Percentiles rank a stretch among this genome's conserved stretches.
phyloP scores from a whole-genome alignment of 2,329 filamentous ascomycete species.

The Ophiostoma fasciatum region DNA sequence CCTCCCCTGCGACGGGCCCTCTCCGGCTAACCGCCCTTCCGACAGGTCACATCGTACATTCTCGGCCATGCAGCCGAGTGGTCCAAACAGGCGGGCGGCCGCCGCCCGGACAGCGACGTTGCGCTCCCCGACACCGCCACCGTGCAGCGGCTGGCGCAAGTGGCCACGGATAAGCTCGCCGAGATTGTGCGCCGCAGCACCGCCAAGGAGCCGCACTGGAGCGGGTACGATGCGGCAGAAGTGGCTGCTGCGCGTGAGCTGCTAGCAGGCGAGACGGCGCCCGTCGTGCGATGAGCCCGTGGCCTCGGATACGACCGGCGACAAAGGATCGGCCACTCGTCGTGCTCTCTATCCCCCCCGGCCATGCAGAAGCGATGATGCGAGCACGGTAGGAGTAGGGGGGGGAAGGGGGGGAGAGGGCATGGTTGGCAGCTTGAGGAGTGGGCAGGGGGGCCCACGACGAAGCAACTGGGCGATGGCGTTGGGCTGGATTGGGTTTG shows the following conservation, averaged over 20 bases:
- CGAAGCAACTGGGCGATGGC: slow-evolving; percentile 1
- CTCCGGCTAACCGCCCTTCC: background rate
- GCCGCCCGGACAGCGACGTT: slow-evolving; percentile 38
- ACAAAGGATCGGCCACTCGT: too few relatives aligned
- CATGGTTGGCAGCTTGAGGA: too few relatives aligned
- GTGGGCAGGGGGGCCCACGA: background rate
- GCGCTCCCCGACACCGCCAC: slow-evolving; percentile 40
- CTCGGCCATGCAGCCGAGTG: slow-evolving; percentile 27
- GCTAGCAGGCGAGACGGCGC: slow-evolving; percentile 36
- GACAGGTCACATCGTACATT: slow-evolving; percentile 34
- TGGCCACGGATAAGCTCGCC: slow-evolving; percentile 57
- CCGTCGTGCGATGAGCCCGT: slow-evolving; percentile 31
- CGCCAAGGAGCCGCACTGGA: slow-evolving; percentile 49
- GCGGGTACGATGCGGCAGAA: slow-evolving; percentile 58
- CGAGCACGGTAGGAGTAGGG: too few relatives aligned
- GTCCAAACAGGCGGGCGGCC: slow-evolving; percentile 30
- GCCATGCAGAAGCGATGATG: too few relatives aligned
- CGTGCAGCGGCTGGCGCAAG: slow-evolving; percentile 53
- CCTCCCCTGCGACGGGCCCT: background rate
- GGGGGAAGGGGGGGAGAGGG: background rate
- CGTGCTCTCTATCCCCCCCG: too few relatives aligned
- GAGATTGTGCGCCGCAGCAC: slow-evolving; percentile 57
- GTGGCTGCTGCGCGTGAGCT: slow-evolving; percentile 56
- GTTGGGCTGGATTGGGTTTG: slow-evolving; percentile 4
- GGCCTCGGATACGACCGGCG: too few relatives aligned